phyloP scores from a whole-genome alignment of 1,284 basidiomycete genomes.

The Ustilago nuda region DNA sequence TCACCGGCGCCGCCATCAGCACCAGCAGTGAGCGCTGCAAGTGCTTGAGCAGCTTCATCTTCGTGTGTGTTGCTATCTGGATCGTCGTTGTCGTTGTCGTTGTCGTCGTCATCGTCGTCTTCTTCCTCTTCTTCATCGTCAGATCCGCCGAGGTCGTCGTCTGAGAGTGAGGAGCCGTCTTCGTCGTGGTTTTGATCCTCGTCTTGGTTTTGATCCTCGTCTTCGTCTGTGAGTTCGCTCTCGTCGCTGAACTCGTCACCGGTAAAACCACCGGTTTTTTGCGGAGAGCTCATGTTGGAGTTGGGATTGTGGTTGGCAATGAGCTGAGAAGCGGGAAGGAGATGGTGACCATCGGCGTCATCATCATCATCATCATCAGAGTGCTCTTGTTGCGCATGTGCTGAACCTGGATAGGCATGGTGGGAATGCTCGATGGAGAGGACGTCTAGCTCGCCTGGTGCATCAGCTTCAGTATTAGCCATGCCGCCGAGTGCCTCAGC shows the following conservation, averaged over 20 bases:
- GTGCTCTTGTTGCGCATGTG: constrained; percentile 19
- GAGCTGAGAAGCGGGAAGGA: constrained; percentile 29
- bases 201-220: constrained; percentile 49
- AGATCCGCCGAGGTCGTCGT: constrained; percentile 47
- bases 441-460: constrained; percentile 26
- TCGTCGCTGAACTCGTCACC: constrained; percentile 60
- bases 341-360: constrained; percentile 14
- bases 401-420: constrained; percentile 23
- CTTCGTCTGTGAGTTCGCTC: constrained; percentile 60
- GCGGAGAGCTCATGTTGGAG: constrained; percentile 50
- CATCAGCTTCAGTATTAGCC: constrained; percentile 20
- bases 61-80: constrained; percentile 43
- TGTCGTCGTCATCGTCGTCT: constrained; percentile 37
- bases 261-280: constrained; percentile 50
- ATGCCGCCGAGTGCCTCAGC: constrained; percentile 13
- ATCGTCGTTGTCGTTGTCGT: constrained; percentile 33
- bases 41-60: constrained; percentile 58
- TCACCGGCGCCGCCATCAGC: constrained; percentile 21
- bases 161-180: constrained; percentile 43
- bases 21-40: constrained; percentile 54
- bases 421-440: constrained; percentile 31
- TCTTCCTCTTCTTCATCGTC: constrained; percentile 51
- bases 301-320: constrained; percentile 36
- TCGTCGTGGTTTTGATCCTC: constrained; percentile 51
- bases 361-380: constrained; percentile 7